Evolutionary conservation across 768 basidiomycete genomes (phyloP).

Genomic region (Mycena metata): DNA sequence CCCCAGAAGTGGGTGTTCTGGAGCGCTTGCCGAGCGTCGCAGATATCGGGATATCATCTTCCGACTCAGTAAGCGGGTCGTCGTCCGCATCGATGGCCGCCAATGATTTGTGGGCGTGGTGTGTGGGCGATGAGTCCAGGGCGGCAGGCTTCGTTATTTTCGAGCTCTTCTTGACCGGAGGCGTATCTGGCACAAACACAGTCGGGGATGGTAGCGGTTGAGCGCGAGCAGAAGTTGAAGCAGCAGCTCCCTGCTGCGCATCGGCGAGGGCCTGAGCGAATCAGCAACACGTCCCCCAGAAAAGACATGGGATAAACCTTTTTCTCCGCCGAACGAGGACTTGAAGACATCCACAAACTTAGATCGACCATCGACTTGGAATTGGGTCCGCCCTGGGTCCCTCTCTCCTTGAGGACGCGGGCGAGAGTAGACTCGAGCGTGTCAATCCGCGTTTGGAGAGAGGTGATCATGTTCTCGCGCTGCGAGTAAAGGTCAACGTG

Average conservation of each 20-base stretch:
- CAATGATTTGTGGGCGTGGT: constrained; percentile 17
- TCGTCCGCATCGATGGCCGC: constrained; percentile 31
- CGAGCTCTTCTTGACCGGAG: constrained; percentile 30
- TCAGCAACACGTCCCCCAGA: not conserved
- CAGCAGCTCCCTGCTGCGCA: constrained; percentile 2
- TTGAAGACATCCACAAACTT: constrained; percentile 55
- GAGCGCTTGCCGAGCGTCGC: constrained; percentile 29
- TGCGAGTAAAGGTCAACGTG: constrained; percentile 40
- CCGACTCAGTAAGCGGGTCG: constrained; percentile 30
- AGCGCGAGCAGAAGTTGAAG: constrained; percentile 19
- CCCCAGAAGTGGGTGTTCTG: constrained; percentile 22
- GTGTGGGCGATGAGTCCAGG: not conserved
- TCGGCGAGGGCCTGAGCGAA: not conserved
- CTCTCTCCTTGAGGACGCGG: constrained; percentile 57
- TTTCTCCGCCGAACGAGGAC: constrained; percentile 42
- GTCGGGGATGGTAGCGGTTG: constrained; percentile 10
- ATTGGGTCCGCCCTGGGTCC: constrained; percentile 41
- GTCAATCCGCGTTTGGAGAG: constrained; percentile 58
- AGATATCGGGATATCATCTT: constrained; percentile 25
- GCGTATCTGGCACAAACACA: constrained; percentile 28
- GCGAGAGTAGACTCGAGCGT: constrained; percentile 63
- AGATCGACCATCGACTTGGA: constrained; percentile 57
- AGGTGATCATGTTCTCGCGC: constrained; percentile 63
- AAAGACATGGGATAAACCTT: constrained; percentile 16
- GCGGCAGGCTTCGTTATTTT: constrained; percentile 21